Conservation (phyloP, 768 basidiomycete species). For the Termitomyces sp. region DNA sequence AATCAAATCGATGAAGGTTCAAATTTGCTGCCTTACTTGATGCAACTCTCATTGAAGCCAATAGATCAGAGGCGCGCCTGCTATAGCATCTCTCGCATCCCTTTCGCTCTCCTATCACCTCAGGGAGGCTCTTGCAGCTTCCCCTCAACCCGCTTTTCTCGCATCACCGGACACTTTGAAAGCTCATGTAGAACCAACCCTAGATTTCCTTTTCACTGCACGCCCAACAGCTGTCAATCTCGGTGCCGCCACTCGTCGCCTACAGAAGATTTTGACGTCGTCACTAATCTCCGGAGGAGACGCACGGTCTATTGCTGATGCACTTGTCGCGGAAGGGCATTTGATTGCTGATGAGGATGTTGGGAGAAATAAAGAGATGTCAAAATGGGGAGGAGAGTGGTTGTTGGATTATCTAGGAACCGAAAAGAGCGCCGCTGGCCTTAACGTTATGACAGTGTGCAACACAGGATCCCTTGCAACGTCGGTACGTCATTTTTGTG, state of each 20-base stretch:
- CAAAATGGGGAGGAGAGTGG: conserved; percentile 84
- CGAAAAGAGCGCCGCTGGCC: conserved; percentile 31
- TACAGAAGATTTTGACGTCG: conserved; percentile 45
- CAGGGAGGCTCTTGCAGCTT: conserved; percentile 41
- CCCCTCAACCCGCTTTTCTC: conserved; percentile 50
- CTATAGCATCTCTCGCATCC: conserved; percentile 89
- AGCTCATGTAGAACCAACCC: conserved; percentile 48
- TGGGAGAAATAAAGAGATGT: conserved; percentile 81
- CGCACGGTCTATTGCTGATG: conserved; percentile 44
- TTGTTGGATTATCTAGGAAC: conserved; percentile 46
- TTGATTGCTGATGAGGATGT: conserved; percentile 85
- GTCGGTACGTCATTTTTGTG: conserved; percentile 49
- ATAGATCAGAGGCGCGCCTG: conserved; percentile 83
- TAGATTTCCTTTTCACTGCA: conserved; percentile 76
- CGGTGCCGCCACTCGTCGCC: conserved; percentile 74
- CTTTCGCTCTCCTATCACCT: conserved; percentile 70
- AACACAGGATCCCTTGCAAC: conserved; percentile 97
- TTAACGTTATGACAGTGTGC: conserved; percentile 91
- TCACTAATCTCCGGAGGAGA: conserved; percentile 38
- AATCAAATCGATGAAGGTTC: conserved; percentile 93
- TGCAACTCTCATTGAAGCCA: conserved; percentile 5
- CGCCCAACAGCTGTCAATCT: conserved; percentile 98
- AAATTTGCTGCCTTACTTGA: conserved; percentile 4
- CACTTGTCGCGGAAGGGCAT: conserved; percentile 66
- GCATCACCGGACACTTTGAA: conserved; percentile 46